Conservation (phyloP, 1,284 basidiomycete species). For the Cryptococcus floricola region DNA sequence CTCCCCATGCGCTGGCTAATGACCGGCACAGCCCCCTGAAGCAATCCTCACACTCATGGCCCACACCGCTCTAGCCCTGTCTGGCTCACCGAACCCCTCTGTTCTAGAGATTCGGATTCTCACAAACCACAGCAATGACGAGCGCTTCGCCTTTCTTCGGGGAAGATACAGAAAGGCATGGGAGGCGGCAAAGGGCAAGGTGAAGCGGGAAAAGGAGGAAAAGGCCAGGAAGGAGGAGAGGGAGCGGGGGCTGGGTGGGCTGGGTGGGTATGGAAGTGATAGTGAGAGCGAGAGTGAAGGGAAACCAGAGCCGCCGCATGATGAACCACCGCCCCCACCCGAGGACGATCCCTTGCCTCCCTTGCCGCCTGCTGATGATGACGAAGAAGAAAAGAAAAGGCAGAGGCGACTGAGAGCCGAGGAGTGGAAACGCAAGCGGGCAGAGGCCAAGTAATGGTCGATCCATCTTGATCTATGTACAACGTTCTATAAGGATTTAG, state of each 20-base stretch:
- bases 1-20: not conserved
- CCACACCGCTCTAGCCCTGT: conserved; percentile 66
- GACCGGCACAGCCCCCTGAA: conserved; percentile 59
- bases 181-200: conserved; percentile 41
- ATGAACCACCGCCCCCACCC: conserved; percentile 12
- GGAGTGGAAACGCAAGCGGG: conserved; percentile 30
- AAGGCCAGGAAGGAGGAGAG: conserved; percentile 14
- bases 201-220: conserved; percentile 11
- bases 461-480: not conserved
- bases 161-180: conserved; percentile 68
- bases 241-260: conserved; percentile 23
- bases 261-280: conserved; percentile 46
- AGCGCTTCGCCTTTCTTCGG: conserved; percentile 69
- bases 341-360: not conserved
- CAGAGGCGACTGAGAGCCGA: conserved; percentile 19
- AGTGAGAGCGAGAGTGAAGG: conserved; percentile 22
- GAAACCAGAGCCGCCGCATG: conserved; percentile 13
- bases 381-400: conserved; percentile 25
- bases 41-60: conserved; percentile 64
- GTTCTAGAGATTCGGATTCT: conserved; percentile 82
- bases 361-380: conserved; percentile 1
- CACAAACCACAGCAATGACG: conserved; percentile 69
- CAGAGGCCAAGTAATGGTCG: not conserved
- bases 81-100: conserved; percentile 65
- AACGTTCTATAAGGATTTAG: not conserved